Conservation (phyloP, 1,139 yeast genomes). For the Ogataea hybrid region DNA sequence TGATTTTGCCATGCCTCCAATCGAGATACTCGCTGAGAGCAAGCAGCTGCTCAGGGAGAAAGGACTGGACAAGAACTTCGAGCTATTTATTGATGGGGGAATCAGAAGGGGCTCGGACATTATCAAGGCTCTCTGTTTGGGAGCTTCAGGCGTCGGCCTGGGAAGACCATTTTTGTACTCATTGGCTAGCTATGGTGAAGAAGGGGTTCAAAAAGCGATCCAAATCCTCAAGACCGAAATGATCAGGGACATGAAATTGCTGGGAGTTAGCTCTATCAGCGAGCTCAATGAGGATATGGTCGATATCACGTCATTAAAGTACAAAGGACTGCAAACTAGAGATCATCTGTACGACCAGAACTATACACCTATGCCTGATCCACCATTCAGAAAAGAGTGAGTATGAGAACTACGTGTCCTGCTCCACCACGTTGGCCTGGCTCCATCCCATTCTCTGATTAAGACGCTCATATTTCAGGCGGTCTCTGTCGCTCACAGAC, state of each 20-base stretch:
- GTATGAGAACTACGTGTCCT: constrained; percentile 18
- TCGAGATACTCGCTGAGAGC: constrained; percentile 65
- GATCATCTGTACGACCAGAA: constrained; percentile 42
- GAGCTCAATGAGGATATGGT: constrained; percentile 48
- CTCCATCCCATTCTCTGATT: constrained; percentile 35
- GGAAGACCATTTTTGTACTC: constrained; percentile 75
- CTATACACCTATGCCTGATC: constrained; percentile 28
- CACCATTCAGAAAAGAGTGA: constrained; percentile 18
- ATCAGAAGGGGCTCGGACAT: constrained; percentile 69
- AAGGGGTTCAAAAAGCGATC: constrained; percentile 58
- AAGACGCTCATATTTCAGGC: constrained; percentile 64
- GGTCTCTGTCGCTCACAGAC: constrained; percentile 85
- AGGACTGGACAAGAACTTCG: constrained; percentile 41
- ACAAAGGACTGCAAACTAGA: constrained; percentile 36
- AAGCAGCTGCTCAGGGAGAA: constrained; percentile 52
- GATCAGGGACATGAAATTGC: constrained; percentile 53
- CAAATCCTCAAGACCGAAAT: constrained; percentile 53
- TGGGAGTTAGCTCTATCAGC: constrained; percentile 49
- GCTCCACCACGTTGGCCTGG: constrained; percentile 31
- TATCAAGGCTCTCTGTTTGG: constrained; percentile 63
- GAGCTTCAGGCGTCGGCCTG: constrained; percentile 71
- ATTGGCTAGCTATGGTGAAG: constrained; percentile 68
- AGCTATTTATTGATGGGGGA: constrained; percentile 63
- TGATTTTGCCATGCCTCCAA: constrained; percentile 65
- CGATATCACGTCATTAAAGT: constrained; percentile 41